Conservation (phyloP, 2,329 filamentous ascomycete genomes). For the Myotisia sp. region DNA sequence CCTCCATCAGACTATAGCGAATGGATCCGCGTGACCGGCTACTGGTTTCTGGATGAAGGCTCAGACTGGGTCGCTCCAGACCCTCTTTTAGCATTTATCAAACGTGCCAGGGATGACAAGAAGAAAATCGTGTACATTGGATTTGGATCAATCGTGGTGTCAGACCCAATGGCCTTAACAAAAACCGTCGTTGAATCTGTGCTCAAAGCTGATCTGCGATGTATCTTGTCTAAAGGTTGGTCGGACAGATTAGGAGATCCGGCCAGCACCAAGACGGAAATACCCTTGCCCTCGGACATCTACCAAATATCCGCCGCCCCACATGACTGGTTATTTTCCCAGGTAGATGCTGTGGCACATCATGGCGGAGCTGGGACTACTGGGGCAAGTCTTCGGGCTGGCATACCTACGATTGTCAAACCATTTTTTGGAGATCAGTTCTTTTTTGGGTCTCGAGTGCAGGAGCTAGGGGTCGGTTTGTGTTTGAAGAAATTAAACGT, state of each 20-base stretch:
- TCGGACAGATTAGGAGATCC: slow-evolving; percentile 63
- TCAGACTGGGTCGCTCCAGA: slow-evolving; percentile 56
- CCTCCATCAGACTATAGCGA: slow-evolving; percentile 91
- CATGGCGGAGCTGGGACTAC: slow-evolving; percentile 93
- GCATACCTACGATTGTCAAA: slow-evolving; percentile 84
- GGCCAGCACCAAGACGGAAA: slow-evolving; percentile 45
- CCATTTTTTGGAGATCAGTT: slow-evolving; percentile 98
- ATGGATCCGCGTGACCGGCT: slow-evolving; percentile 93
- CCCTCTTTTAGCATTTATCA: slow-evolving; percentile 68
- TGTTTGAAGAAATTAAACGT: slow-evolving; percentile 80
- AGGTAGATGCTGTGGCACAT: slow-evolving; percentile 87
- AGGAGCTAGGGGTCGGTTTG: slow-evolving; percentile 85
- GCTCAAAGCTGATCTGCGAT: slow-evolving; percentile 77
- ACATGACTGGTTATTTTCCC: slow-evolving; percentile 90
- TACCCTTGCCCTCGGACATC: slow-evolving; percentile 64
- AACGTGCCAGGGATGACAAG: slow-evolving; percentile 60
- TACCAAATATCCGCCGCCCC: slow-evolving; percentile 79
- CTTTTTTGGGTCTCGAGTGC: slow-evolving; percentile 81
- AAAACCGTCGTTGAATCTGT: slow-evolving; percentile 89
- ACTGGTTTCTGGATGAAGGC: slow-evolving; percentile 88
- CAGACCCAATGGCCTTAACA: slow-evolving; percentile 75
- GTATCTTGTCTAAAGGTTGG: slow-evolving; percentile 93
- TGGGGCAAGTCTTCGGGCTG: slow-evolving; percentile 77
- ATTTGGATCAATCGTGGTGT: slow-evolving; percentile 90
- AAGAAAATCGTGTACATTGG: slow-evolving; percentile 96